These are phyloP conservation scores for Xylaria sp. DNA, from an alignment of 2,329 filamentous ascomycete species.

Conservation along the genomic window DNA sequence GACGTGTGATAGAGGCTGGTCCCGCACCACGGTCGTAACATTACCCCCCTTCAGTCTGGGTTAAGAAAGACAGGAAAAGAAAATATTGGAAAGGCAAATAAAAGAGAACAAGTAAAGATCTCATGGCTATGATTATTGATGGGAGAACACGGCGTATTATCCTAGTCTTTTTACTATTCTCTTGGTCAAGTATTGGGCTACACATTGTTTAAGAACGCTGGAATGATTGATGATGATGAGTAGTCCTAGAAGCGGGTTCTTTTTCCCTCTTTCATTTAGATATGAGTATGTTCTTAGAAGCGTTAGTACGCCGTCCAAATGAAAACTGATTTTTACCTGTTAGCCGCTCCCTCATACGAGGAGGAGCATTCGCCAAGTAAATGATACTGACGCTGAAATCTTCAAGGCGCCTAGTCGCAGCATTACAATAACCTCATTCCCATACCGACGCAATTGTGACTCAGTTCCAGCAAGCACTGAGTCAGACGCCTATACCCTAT, in stretches of 20 bases:
- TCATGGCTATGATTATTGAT: not conserved
- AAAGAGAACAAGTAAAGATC: too few relatives aligned
- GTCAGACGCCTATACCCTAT: too few relatives aligned
- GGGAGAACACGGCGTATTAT: not conserved
- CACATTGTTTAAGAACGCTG: not conserved
- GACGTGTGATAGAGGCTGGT: conserved; percentile 62
- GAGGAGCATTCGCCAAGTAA: too few relatives aligned
- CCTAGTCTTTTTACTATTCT: not conserved
- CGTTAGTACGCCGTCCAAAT: not conserved
- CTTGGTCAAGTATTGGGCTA: not conserved
- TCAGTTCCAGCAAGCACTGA: too few relatives aligned
- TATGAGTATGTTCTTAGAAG: not conserved
- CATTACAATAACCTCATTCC: too few relatives aligned
- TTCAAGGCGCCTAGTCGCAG: too few relatives aligned
- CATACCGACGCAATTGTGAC: too few relatives aligned
- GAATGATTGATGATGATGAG: conserved; percentile 7
- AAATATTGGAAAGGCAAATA: too few relatives aligned
- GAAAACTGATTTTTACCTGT: not conserved
- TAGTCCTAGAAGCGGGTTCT: not conserved
- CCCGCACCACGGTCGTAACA: conserved; percentile 45
- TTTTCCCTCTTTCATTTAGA: not conserved
- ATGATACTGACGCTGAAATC: too few relatives aligned
- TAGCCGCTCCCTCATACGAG: not conserved
- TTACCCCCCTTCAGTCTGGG: not conserved
- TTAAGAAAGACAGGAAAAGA: not conserved